Conservation (phyloP, 1,284 basidiomycete genomes). For the Rhizopogon parksii region DNA sequence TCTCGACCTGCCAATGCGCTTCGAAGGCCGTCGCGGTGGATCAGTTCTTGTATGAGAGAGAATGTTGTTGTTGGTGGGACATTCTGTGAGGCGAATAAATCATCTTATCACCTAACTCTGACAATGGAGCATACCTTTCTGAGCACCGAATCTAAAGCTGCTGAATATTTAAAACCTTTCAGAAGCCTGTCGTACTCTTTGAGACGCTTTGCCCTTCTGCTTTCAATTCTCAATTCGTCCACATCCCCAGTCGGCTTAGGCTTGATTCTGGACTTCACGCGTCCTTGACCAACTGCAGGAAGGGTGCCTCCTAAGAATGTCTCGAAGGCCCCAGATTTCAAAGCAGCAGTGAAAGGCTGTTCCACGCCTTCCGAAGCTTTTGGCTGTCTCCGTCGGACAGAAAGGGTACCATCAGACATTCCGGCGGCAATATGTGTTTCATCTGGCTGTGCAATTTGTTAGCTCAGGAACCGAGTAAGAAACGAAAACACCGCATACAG, state of each 20-base stretch:
- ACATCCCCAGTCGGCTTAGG: constrained; percentile 45
- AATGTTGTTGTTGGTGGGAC: constrained; percentile 83
- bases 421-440: constrained; percentile 95
- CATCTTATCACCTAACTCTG: neutral
- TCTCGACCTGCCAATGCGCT: constrained; percentile 87
- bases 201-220: constrained; percentile 64
- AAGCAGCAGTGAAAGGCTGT: constrained; percentile 33
- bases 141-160: constrained; percentile 86
- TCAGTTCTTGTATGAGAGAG: constrained; percentile 88
- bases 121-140: constrained; percentile 53
- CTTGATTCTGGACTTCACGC: constrained; percentile 46
- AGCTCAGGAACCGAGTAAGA: constrained; percentile 7
- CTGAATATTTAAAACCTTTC: constrained; percentile 92
- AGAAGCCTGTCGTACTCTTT: constrained; percentile 87
- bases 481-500: constrained; percentile 38
- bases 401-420: constrained; percentile 95
- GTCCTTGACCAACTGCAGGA: constrained; percentile 50
- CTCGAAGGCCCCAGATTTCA: constrained; percentile 62
- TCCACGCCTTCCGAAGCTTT: constrained; percentile 62
- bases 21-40: constrained; percentile 86
- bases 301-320: constrained; percentile 62
- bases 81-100: constrained; percentile 38
- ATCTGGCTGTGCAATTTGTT: constrained; percentile 60
- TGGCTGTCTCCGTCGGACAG: constrained; percentile 75
- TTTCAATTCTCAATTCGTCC: constrained; percentile 74